Evolutionary conservation across 2,329 filamentous ascomycete species (phyloP), one percentile per base, ranked within the genome.

Genomic region (Lecanicillium sp.): DNA sequence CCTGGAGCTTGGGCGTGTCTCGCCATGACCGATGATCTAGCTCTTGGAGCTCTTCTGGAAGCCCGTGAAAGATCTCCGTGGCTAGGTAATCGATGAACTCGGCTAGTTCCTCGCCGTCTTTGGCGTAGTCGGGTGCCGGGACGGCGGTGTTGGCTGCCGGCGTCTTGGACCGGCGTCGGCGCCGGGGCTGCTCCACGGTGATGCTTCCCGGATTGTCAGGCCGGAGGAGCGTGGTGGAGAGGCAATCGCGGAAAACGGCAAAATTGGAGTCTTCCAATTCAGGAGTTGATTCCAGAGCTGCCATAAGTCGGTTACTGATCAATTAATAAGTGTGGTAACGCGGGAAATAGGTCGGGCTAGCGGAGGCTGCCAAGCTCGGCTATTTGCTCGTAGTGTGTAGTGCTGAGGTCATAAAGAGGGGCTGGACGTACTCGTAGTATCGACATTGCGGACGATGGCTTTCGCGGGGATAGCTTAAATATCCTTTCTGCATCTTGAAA

Each of bases 71-170:
- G 38, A 81, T 76, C 54, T 84, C 74, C 34, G 65, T 61, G 17
- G 85, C 79, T 20, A 92, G 72, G 58, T 89, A 92, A 66, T 89
- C 80, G 39, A 85, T 79, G 59, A 94, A 94, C 1, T 94, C 87
- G 18, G 77, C 75, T 17, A 92, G 62, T 39, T 89, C 85, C 48
- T 83, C 81, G 5, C 74, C 75, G 48, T 76, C 54, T 29, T 40
- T 25, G 6, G 22, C 22, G 22, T 25, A 25, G 22, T 25, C 22
- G 22, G 33, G 33, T 40, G 40, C 40, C 39, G 39, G 8, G 25
- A 40, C 38, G 30, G 43, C 25, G 40, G 47, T 38, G 18, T 48
- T 42, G 18, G 42, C 37, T 15, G 44, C 30, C 27, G 36, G 37
- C 32, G 40, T 39, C 40, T 52, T 55, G 31, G 46, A 45, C 38